These are phyloP conservation scores for Crithidia bombi DNA, from an alignment of 208 protist genomes.

Conservation along the genomic window DNA sequence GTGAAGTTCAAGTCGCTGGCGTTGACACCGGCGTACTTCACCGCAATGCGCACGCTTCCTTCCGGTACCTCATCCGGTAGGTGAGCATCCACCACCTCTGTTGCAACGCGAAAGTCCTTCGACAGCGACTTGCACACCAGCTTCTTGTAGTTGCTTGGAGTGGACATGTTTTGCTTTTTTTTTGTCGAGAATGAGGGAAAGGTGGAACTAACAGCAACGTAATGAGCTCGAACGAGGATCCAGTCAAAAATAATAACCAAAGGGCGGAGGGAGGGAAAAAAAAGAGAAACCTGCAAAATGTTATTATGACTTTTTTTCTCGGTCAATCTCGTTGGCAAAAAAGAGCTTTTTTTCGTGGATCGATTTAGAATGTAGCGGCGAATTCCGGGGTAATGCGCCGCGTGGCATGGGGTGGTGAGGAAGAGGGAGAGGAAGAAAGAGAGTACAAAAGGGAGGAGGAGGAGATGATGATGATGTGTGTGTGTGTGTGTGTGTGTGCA, in stretches of 20 bases:
- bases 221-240: not conserved
- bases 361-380: too few relatives aligned
- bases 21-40: conserved; percentile 72
- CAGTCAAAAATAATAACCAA: not conserved
- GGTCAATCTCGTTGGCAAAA: too few relatives aligned
- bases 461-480: too few relatives aligned
- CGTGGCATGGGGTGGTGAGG: too few relatives aligned
- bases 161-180: conserved; percentile 25
- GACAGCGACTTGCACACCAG: conserved; percentile 42
- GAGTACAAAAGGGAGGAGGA: too few relatives aligned
- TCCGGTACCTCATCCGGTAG: conserved; percentile 41
- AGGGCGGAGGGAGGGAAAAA: too few relatives aligned
- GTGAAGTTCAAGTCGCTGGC: conserved; percentile 81
- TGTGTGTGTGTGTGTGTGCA: too few relatives aligned
- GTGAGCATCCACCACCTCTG: conserved; percentile 26
- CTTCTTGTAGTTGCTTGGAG: conserved; percentile 40
- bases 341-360: too few relatives aligned
- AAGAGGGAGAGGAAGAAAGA: too few relatives aligned
- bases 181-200: not conserved
- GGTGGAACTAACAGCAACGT: not conserved
- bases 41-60: conserved; percentile 47
- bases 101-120: conserved; percentile 52
- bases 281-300: conserved; percentile 6
- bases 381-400: too few relatives aligned
- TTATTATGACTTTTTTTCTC: too few relatives aligned